Evolutionary conservation across 192 early-diverging fungal genomes (phyloP), one percentile per base, ranked within the genome.

Genomic region (Mortierella alpina): DNA sequence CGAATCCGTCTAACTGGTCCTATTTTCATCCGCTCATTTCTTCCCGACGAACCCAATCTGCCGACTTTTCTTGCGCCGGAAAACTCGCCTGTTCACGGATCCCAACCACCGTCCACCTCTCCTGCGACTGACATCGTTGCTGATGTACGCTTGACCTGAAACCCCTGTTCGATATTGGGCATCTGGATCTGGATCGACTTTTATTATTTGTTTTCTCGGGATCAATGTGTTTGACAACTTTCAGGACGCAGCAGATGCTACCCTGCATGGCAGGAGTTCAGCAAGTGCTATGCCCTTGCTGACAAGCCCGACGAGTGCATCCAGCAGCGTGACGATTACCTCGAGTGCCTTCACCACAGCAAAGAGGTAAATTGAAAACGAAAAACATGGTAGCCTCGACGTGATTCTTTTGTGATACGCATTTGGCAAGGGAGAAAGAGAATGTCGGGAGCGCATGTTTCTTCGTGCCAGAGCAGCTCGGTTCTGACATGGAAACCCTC

Each of bases 221-320:
- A 40, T 50, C 7, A 31, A 60, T 41, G 2, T 53, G 5, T 14
- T 7, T 52, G 9, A 2, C 50, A 20, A 31, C 17, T 31, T 18
- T 65, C 84, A 95, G 90, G 95, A 83, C 91, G 90, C 82, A 90
- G 95, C 72, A 92, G 97, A 72, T 99, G 97, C 90, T 97, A 97
- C 84, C 88, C 92, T 56, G 96, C 96, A 85, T 99, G 95, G 95
- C 96, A 98, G 86, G 96, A 98, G 83, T 97, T 96, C 85, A 86
- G 93, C 80, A 95, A 95, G 73, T 99, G 96, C 88, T 95, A 94
- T 79, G 95, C 92, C 79, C 84, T 89, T 75, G 92, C 93, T 66
- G 91, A 95, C 83, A 71, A 83, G 12, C 92, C 89, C 39, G 79
- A 91, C 51, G 91, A 96, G 82, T 98, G 96, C 85, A 61, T 88